These are phyloP conservation scores for Apophysomyces elegans DNA, from an alignment of 371 early-diverging fungal genomes.

Conservation along the genomic window DNA sequence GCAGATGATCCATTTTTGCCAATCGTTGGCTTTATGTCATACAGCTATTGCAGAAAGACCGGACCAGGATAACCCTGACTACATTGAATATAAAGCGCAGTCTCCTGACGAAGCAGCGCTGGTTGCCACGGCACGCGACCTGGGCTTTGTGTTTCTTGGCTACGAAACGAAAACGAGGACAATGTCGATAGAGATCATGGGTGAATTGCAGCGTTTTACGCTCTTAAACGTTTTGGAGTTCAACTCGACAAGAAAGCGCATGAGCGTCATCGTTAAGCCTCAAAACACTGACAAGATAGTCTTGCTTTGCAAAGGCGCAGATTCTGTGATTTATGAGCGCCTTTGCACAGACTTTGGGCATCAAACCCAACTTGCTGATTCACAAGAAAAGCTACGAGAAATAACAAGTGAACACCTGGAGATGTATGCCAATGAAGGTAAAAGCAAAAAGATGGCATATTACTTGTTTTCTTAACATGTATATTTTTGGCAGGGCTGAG, in stretches of 20 bases:
- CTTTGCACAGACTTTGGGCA: conserved; percentile 34
- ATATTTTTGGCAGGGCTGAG: conserved; percentile 69
- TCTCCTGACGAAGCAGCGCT: conserved; percentile 96
- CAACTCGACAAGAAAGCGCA: conserved; percentile 71
- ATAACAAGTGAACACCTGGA: conserved; percentile 77
- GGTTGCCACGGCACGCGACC: conserved; percentile 82
- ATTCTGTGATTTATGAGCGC: conserved; percentile 67
- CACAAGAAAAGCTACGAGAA: conserved; percentile 27
- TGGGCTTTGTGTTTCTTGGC: conserved; percentile 82
- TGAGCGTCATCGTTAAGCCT: conserved; percentile 65
- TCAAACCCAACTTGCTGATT: conserved; percentile 25
- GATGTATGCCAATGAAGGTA: conserved; percentile 86
- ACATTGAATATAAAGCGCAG: conserved; percentile 81
- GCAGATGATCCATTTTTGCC: conserved; percentile 64
- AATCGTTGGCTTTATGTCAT: conserved; percentile 91
- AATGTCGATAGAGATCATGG: conserved; percentile 40
- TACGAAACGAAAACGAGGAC: conserved; percentile 54
- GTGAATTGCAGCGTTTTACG: conserved; percentile 41
- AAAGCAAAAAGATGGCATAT: not conserved
- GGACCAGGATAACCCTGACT: conserved; percentile 46
- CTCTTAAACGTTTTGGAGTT: conserved; percentile 71
- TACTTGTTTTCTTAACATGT: not conserved
- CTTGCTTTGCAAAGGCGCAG: conserved; percentile 83
- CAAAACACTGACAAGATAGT: conserved; percentile 61
- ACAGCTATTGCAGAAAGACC: conserved; percentile 78